Conservation (phyloP, 352 stramenopile species). For the Pythium monospermum region DNA sequence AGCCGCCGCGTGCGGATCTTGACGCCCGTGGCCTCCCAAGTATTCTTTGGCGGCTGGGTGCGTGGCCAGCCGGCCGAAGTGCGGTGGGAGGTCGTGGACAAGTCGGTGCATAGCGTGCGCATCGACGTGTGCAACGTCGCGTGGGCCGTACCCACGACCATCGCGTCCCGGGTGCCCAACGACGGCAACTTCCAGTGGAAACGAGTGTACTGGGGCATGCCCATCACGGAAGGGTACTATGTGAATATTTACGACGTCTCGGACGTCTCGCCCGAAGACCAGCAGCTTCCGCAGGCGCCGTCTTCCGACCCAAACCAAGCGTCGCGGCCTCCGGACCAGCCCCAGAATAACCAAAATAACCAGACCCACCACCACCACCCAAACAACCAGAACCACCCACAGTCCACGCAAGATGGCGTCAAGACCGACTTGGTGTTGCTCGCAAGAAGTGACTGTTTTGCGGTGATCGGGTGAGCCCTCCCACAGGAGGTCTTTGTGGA, state of each 20-base stretch:
- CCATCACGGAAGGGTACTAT: slow-evolving; percentile 82
- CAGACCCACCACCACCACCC: background rate
- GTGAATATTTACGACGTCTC: slow-evolving; percentile 85
- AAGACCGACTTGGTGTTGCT: slow-evolving; percentile 42
- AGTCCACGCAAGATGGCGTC: slow-evolving; percentile 3
- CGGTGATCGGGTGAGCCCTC: slow-evolving; percentile 38
- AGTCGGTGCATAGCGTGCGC: slow-evolving; percentile 59
- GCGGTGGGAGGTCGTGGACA: slow-evolving; percentile 71
- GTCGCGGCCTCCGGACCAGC: slow-evolving; percentile 18
- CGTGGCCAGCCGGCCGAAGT: slow-evolving; percentile 75
- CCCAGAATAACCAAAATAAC: background rate
- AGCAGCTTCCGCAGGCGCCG: slow-evolving; percentile 13
- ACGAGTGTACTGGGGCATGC: slow-evolving; percentile 83
- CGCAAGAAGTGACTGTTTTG: slow-evolving; percentile 65
- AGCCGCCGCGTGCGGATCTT: slow-evolving; percentile 50
- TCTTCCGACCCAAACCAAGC: slow-evolving; percentile 21
- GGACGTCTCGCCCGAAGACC: slow-evolving; percentile 29
- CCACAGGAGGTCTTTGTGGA: too few relatives aligned
- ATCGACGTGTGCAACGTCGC: slow-evolving; percentile 85
- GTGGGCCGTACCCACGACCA: slow-evolving; percentile 76
- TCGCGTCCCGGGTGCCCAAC: slow-evolving; percentile 60
- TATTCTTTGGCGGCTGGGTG: slow-evolving; percentile 59
- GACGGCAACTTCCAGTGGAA: slow-evolving; percentile 69
- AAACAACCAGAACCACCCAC: background rate
- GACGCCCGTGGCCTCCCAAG: slow-evolving; percentile 37